Conservation (phyloP, 2,329 filamentous ascomycete genomes). For the Cladorrhinum sp. region DNA sequence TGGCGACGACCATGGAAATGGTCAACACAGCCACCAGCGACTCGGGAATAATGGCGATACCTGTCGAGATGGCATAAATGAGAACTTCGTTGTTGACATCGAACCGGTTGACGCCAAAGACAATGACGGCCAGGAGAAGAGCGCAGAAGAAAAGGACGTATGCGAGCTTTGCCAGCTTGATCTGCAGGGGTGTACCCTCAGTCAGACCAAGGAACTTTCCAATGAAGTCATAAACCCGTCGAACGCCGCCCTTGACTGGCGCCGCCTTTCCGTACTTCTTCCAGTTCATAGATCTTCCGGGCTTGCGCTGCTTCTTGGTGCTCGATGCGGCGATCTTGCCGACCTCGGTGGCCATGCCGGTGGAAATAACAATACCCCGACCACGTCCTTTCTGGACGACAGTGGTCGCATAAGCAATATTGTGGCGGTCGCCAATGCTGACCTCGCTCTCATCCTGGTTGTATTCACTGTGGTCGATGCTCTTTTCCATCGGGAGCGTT, state of each 20-base stretch:
- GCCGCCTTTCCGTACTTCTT: constrained; percentile 40
- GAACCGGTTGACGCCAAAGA: constrained; percentile 58
- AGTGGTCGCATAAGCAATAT: constrained; percentile 73
- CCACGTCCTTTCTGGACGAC: constrained; percentile 71
- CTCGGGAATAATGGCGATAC: constrained; percentile 63
- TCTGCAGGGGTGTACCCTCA: constrained; percentile 78
- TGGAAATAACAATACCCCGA: constrained; percentile 68
- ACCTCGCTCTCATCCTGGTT: constrained; percentile 48
- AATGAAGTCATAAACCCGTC: constrained; percentile 39
- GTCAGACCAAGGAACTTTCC: constrained; percentile 54
- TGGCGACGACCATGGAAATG: constrained; percentile 66
- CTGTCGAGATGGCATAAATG: constrained; percentile 59
- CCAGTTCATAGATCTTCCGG: constrained; percentile 42
- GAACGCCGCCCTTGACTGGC: constrained; percentile 40
- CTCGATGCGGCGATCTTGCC: constrained; percentile 70
- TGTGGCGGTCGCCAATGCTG: constrained; percentile 68
- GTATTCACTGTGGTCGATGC: constrained; percentile 50
- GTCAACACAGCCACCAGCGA: constrained; percentile 68
- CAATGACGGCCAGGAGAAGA: constrained; percentile 57
- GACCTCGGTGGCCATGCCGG: constrained; percentile 72
- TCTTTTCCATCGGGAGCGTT: constrained; percentile 68
- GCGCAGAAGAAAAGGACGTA: constrained; percentile 74
- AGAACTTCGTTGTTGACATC: constrained; percentile 52
- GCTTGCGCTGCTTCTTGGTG: constrained; percentile 48
- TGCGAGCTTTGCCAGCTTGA: constrained; percentile 81